Evolutionary conservation across 768 basidiomycete genomes (phyloP).

Genomic region (Coprinopsis marcescibilis): DNA sequence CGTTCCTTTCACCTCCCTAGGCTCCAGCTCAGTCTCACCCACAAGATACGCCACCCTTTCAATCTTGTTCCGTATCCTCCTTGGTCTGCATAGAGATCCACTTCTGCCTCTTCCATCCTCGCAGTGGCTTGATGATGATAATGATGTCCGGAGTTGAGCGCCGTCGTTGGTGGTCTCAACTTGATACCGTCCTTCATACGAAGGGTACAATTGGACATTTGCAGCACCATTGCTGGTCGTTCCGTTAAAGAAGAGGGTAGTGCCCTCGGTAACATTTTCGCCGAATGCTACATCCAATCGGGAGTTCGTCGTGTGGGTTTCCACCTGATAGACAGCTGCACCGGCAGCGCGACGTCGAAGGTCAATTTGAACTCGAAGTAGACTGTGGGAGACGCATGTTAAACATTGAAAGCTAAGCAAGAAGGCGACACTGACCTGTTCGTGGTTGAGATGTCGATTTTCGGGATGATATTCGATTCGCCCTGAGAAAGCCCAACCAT

Average conservation of each 20-base stretch:
- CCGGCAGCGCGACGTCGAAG: not conserved
- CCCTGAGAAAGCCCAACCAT: conserved; percentile 33
- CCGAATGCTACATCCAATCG: not conserved
- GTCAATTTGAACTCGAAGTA: not conserved
- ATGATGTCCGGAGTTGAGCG: not conserved
- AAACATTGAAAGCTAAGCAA: not conserved
- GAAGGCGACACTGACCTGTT: conserved; percentile 5
- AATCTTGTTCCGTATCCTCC: no score
- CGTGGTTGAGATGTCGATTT: not conserved
- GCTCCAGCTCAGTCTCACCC: not conserved
- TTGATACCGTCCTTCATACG: not conserved
- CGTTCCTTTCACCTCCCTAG: not conserved
- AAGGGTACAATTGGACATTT: not conserved
- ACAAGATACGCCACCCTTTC: no score
- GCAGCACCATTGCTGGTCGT: not conserved
- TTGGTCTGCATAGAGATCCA: no score
- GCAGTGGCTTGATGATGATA: not conserved
- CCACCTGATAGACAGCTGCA: not conserved
- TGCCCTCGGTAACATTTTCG: not conserved
- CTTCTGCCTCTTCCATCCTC: not conserved
- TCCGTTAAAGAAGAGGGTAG: not conserved
- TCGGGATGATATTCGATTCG: not conserved
- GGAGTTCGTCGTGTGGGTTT: not conserved
- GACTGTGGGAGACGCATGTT: not conserved
- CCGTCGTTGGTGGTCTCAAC: not conserved